phyloP scores from a whole-genome alignment of 139 green algal genomes.

The Micromonas pusilla region DNA sequence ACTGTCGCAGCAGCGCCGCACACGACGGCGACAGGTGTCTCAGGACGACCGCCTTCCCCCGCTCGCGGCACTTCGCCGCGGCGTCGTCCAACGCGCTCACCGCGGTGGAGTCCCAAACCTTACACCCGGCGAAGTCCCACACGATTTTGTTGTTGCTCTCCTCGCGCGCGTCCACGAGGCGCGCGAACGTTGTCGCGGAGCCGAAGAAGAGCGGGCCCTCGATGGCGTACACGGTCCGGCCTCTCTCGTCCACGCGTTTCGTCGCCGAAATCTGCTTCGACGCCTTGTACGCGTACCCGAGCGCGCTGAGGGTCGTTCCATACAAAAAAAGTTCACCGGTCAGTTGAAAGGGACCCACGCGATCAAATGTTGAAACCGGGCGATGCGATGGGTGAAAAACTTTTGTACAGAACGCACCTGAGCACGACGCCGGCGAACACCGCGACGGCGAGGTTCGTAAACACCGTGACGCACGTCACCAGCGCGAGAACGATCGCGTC shows the following conservation, averaged over 20 bases:
- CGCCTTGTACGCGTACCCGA: conserved; percentile 31
- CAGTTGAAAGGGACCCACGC: too few species aligned
- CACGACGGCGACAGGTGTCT: conserved; percentile 30
- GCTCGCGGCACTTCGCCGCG: not conserved
- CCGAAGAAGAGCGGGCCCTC: conserved; percentile 37
- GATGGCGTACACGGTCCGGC: conserved; percentile 24
- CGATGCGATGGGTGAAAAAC: too few species aligned
- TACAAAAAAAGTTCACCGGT: too few species aligned
- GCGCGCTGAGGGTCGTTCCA: too few species aligned
- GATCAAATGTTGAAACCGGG: too few species aligned
- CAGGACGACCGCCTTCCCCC: conserved; percentile 19
- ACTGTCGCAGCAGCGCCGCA: conserved; percentile 15
- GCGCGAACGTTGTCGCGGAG: conserved; percentile 17
- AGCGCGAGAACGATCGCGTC: conserved; percentile 28
- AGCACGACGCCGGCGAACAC: conserved; percentile 35
- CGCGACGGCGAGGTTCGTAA: conserved; percentile 35
- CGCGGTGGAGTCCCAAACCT: conserved; percentile 30
- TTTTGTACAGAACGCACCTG: too few species aligned
- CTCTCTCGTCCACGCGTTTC: not conserved
- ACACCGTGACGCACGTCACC: conserved; percentile 30
- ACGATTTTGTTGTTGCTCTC: conserved; percentile 19
- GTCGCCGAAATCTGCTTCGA: conserved; percentile 10
- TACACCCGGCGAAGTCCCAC: conserved; percentile 27
- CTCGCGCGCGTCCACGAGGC: conserved; percentile 9
- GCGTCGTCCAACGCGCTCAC: conserved; percentile 28